Conservation (phyloP, 1,284 basidiomycete genomes). For the Lignosus rhinocerotis region DNA sequence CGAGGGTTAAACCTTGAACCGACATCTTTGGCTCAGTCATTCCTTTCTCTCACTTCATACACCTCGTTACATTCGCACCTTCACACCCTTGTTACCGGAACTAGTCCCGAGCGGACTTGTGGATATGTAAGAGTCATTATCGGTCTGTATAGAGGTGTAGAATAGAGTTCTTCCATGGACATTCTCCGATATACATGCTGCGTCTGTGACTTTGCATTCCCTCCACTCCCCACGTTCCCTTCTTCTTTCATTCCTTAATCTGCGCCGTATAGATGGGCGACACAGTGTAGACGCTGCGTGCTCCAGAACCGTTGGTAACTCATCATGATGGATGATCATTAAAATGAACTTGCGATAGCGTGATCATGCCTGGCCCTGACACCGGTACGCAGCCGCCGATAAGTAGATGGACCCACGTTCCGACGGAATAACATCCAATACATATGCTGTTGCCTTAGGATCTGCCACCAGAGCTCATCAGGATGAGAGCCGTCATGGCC, state of each 20-base stretch:
- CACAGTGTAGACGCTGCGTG: neutral
- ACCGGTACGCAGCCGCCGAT: too few species aligned
- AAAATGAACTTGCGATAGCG: too few species aligned
- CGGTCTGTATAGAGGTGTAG: slow-evolving; percentile 7
- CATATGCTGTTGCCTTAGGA: too few species aligned
- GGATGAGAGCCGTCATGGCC: too few species aligned
- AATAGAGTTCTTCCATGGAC: neutral
- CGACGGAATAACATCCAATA: too few species aligned
- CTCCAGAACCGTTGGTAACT: too few species aligned
- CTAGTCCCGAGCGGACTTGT: neutral
- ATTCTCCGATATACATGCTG: slow-evolving; percentile 5
- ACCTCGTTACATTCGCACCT: neutral
- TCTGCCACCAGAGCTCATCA: too few species aligned
- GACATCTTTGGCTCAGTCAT: neutral
- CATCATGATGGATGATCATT: too few species aligned
- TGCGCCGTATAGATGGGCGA: slow-evolving; percentile 1
- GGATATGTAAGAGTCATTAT: slow-evolving; percentile 12
- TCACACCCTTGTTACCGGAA: neutral
- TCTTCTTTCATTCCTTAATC: slow-evolving; percentile 4
- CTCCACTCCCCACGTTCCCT: slow-evolving; percentile 2
- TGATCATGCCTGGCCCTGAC: too few species aligned
- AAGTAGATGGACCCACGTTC: too few species aligned
- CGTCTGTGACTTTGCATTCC: neutral
- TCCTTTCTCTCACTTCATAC: neutral
- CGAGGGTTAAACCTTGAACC: neutral